Base-by-base conservation (phyloP, 257 asterid species). In the Craterostigma plantagineum region DNA sequence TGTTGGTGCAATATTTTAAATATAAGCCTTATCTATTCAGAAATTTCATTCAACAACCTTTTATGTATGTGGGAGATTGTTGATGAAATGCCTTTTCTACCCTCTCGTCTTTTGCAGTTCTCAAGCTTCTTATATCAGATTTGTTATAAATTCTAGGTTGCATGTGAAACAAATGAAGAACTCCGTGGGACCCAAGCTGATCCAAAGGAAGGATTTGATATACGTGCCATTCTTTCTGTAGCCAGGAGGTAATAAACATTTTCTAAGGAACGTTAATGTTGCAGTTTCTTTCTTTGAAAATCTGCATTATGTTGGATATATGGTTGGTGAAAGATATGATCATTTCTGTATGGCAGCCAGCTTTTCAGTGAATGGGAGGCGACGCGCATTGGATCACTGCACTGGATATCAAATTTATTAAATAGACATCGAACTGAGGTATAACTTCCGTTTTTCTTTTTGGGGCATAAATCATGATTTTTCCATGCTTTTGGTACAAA, bases 321-420 rank as follows among this genome's bases (percentile, higher is more conserved):
- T 52, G 38, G 35, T n/a, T 33, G 34, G 23, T 35, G 8, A 38
- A 14, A 23, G 40, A 34, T 14, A 47, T 42, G 11, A 27, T 14
- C 13, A 27, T 39, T 18, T 45, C 33, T 46, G 58, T 42, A 58
- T 36, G 50, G 43, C 70, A 90, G 99, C 64, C 90, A 83, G 66
- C 67, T 90, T 46, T 75, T 86, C 57, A 75, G 82, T 66, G 96
- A 83, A 57, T 90, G 81, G 80, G 99, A 83, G 70, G 96, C 99
- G 49, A 79, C 96, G 14, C 94, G 99, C 18, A 84, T 84, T 61
- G 99, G 83, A 72, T 83, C 99, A 54, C 65, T 90, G 65, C 77
- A 80, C 58, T 90, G 99, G 99, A 80, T 90, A 60, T 69, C 75
- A 45, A 65, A 68, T 52, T 81, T 90, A 27, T 55, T 90, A 65